Conservation (phyloP, 1,139 yeast species). For the Hansenula anomala region DNA sequence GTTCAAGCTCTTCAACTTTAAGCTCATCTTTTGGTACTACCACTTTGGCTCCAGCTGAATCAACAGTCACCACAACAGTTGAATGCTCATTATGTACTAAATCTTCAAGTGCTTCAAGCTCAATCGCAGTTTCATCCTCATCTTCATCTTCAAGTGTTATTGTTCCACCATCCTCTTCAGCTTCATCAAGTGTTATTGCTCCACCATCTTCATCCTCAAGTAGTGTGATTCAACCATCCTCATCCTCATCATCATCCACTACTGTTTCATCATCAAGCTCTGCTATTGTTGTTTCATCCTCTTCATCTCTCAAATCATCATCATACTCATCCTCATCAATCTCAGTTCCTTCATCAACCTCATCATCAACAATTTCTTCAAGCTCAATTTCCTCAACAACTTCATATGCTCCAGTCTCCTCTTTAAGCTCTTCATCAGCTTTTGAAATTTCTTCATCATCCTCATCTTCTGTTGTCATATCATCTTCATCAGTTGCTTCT, state of each 20-base stretch:
- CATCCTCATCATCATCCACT: slow-evolving; percentile 1
- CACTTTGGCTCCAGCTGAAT: background rate
- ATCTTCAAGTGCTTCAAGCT: slow-evolving; percentile 2
- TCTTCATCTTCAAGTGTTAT: background rate
- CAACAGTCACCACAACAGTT: slow-evolving; percentile 1
- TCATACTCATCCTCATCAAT: background rate
- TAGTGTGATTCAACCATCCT: no score
- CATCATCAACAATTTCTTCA: no score
- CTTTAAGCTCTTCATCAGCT: no score
- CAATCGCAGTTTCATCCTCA: slow-evolving; percentile 1
- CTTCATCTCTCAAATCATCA: background rate
- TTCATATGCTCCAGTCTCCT: no score
- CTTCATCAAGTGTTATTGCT: background rate
- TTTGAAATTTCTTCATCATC: background rate
- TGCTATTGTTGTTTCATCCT: background rate
- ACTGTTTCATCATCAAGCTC: background rate
- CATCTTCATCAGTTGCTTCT: no score
- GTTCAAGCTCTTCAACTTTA: background rate
- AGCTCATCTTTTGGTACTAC: background rate
- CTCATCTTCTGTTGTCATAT: background rate
- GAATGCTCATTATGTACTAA: background rate
- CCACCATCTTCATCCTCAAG: no score
- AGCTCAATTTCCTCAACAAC: no score
- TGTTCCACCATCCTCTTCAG: background rate
- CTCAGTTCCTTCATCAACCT: background rate